Conservation (phyloP, 1,139 yeast genomes). For the Debaryomyces sp. region DNA sequence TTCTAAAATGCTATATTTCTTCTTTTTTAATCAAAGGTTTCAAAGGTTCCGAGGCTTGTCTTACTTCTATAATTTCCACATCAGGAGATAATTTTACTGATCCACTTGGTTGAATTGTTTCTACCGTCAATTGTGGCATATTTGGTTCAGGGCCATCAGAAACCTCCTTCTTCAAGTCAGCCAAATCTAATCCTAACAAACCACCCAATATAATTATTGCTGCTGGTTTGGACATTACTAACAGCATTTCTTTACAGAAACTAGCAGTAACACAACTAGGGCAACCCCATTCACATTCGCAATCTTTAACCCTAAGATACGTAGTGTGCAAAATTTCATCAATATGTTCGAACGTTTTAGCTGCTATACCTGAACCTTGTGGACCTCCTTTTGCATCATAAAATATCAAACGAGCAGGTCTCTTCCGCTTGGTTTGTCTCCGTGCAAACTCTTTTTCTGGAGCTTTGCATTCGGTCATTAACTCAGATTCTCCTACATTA, state of each 20-base stretch:
- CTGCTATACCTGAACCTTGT: constrained; percentile 76
- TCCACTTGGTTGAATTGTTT: constrained; percentile 60
- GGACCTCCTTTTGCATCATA: constrained; percentile 82
- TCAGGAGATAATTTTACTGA: constrained; percentile 61
- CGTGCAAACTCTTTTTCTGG: constrained; percentile 92
- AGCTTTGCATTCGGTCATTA: constrained; percentile 92
- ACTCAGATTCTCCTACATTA: constrained; percentile 57
- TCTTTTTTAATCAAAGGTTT: constrained; percentile 17
- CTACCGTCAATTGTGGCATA: constrained; percentile 67
- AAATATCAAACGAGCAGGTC: constrained; percentile 87
- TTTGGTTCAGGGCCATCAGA: constrained; percentile 85
- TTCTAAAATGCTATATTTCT: background rate
- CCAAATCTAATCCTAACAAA: constrained; percentile 51
- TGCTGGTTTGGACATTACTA: constrained; percentile 86
- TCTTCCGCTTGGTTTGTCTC: constrained; percentile 62
- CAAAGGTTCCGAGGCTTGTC: constrained; percentile 21
- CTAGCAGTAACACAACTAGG: constrained; percentile 83
- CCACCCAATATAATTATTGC: constrained; percentile 70
- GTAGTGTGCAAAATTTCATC: constrained; percentile 67
- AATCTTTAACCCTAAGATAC: constrained; percentile 56
- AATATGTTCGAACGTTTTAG: constrained; percentile 77
- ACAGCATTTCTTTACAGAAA: constrained; percentile 76
- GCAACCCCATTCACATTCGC: constrained; percentile 88
- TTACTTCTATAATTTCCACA: constrained; percentile 57
- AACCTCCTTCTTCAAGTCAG: constrained; percentile 38